Conservation (phyloP, 2,329 filamentous ascomycete species). For the Verticillium albo-atrum region DNA sequence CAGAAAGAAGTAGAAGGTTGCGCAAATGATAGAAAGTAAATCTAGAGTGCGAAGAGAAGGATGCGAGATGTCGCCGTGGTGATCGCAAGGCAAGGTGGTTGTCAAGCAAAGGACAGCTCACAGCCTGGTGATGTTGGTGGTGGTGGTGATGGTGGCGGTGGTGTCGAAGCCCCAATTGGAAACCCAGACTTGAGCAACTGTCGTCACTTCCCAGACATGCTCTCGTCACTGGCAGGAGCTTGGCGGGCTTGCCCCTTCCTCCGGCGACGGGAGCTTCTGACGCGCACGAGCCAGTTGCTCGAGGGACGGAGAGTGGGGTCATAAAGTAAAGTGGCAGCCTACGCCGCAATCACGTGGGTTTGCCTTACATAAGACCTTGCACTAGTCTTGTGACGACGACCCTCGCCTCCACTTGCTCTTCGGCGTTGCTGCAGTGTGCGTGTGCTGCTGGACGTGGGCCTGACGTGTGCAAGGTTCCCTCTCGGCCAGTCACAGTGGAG, state of each 20-base stretch:
- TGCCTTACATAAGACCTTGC: constrained; percentile 9
- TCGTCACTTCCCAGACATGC: constrained; percentile 11
- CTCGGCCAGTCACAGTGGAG: background rate
- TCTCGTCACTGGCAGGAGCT: background rate
- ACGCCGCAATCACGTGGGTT: background rate
- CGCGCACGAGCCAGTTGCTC: background rate
- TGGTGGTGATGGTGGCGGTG: too few species aligned
- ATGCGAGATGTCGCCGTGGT: background rate
- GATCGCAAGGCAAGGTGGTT: background rate
- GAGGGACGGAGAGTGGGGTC: background rate
- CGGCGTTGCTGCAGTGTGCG: background rate
- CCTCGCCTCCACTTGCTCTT: background rate
- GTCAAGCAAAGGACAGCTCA: background rate
- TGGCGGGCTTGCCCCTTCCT: background rate
- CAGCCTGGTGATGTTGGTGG: too few species aligned
- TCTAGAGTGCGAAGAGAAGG: constrained; percentile 2
- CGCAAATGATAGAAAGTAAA: background rate
- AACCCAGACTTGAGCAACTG: constrained; percentile 1
- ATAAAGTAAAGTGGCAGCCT: background rate
- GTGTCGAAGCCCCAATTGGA: constrained; percentile 3
- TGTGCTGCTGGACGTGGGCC: background rate
- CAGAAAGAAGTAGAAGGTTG: background rate
- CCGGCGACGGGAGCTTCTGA: background rate
- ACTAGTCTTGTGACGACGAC: background rate
- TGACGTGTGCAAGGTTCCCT: background rate